Evolutionary conservation across 306 rosid genomes (phyloP).

Genomic region (Casuarina glauca): DNA sequence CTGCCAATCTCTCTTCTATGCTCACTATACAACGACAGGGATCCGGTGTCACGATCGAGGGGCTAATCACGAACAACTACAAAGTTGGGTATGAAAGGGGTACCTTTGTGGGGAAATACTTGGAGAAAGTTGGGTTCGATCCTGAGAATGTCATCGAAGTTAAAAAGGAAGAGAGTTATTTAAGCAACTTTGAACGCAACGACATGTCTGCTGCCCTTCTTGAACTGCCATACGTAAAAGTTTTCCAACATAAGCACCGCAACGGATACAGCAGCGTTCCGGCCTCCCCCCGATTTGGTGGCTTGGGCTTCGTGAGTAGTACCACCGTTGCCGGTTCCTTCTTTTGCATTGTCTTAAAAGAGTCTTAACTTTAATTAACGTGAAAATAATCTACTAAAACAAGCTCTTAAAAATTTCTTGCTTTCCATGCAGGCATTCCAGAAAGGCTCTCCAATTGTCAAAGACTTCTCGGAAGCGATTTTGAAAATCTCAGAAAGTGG

Average conservation of each 20-base stretch:
- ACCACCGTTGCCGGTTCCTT: neutral
- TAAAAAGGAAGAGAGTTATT: constrained; percentile 22
- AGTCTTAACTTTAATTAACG: too few species aligned
- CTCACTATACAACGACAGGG: constrained; percentile 42
- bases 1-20: constrained; percentile 64
- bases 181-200: constrained; percentile 18
- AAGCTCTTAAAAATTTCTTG: neutral
- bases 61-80: constrained; percentile 42
- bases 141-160: constrained; percentile 29
- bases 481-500: constrained; percentile 47
- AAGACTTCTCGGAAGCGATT: constrained; percentile 59
- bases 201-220: constrained; percentile 55
- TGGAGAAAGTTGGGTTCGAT: constrained; percentile 35
- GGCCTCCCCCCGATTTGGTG: constrained; percentile 57
- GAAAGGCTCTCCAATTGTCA: constrained; percentile 68
- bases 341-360: too few species aligned
- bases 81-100: constrained; percentile 44
- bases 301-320: constrained; percentile 68
- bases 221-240: constrained; percentile 64
- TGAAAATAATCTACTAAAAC: too few species aligned
- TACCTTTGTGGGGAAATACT: constrained; percentile 48
- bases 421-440: constrained; percentile 51
- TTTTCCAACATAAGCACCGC: constrained; percentile 49
- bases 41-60: constrained; percentile 35
- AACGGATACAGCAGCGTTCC: constrained; percentile 35